Evolutionary conservation across 2,329 filamentous ascomycete species (phyloP).

Genomic region (Fusarium penzigii): DNA sequence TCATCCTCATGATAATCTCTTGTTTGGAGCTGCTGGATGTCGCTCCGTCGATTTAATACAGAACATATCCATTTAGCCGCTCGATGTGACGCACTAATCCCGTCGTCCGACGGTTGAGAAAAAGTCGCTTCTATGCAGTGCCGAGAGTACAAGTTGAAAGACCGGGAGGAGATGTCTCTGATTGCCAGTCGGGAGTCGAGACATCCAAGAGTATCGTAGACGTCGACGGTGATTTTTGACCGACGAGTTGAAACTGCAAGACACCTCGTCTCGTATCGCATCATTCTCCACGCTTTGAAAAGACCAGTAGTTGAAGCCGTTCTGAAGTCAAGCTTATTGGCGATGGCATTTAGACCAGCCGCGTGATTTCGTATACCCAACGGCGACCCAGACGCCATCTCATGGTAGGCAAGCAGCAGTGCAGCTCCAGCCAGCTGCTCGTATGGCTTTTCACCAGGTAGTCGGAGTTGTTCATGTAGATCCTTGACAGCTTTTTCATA

Average conservation of each 20-base stretch:
- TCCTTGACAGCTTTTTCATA: neutral
- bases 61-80: neutral
- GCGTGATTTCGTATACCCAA: neutral
- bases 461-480: neutral
- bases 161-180: neutral
- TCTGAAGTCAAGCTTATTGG: neutral
- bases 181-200: neutral
- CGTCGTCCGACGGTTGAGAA: neutral
- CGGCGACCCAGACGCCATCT: neutral
- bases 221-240: neutral
- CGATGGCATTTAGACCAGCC: neutral
- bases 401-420: neutral
- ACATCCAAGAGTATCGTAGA: neutral
- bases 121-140: neutral
- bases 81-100: neutral
- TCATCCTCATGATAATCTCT: neutral
- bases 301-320: neutral
- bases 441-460: neutral
- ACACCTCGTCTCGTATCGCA: neutral
- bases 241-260: neutral
- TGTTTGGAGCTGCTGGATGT: neutral
- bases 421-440: neutral
- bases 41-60: neutral
- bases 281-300: slow-evolving; percentile 1
- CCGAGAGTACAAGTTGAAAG: neutral